These are phyloP conservation scores for Pseudoturritis turrita DNA, from an alignment of 345 rosid species.

Conservation along the genomic window DNA sequence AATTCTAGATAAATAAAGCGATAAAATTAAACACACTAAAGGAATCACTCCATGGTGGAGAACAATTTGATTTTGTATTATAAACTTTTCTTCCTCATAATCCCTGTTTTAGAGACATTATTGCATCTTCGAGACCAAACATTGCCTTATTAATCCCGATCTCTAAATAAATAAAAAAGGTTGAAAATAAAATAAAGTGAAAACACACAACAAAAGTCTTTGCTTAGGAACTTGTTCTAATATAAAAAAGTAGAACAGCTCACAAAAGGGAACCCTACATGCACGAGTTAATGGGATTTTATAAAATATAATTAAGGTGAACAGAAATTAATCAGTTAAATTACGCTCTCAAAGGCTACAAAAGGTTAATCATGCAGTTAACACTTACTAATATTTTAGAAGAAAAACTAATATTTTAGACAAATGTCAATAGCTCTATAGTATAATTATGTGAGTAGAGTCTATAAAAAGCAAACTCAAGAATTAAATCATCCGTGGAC, in stretches of 20 bases:
- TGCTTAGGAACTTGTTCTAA: conserved; percentile 24
- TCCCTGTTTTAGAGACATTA: conserved; percentile 16
- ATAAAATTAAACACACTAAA: neutral
- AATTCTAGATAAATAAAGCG: neutral
- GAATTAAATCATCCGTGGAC: neutral
- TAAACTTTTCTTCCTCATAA: neutral
- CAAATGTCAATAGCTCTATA: conserved; percentile 1
- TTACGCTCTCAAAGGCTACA: neutral
- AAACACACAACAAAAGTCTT: conserved; percentile 13
- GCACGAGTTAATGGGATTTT: conserved; percentile 1
- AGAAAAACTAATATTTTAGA: neutral
- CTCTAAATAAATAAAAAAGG: neutral
- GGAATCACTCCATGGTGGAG: conserved; percentile 5
- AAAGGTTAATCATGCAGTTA: neutral
- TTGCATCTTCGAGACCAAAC: neutral
- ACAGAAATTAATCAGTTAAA: neutral
- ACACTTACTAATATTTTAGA: neutral
- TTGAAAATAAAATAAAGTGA: neutral
- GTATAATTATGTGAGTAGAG: neutral
- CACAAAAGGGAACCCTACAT: conserved; percentile 8
- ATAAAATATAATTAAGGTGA: neutral
- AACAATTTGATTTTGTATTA: neutral
- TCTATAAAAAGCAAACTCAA: neutral
- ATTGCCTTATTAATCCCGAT: neutral
- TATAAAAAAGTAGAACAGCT: neutral